Percentiles rank a stretch among this genome's conserved stretches.
These are phyloP conservation scores for Russula olivacea DNA, from an alignment of 768 basidiomycete species.

Conservation along the genomic window DNA sequence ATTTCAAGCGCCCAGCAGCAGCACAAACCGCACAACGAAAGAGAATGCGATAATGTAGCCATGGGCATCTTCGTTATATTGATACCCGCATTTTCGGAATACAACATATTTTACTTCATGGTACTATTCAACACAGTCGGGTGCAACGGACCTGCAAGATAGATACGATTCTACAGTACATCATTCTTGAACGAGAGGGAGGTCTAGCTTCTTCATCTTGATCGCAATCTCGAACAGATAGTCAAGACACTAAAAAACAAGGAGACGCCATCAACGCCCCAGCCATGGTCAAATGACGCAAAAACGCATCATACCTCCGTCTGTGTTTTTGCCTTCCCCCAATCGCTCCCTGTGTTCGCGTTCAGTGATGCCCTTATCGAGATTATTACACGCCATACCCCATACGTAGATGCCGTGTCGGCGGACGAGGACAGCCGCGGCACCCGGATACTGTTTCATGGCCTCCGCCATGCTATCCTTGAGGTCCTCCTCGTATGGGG, in stretches of 20 bases:
- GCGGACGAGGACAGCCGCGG: constrained; percentile 70
- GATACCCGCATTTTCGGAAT: not conserved
- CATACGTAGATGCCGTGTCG: constrained; percentile 82
- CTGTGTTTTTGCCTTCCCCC: constrained; percentile 88
- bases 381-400: constrained; percentile 44
- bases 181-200: constrained; percentile 42
- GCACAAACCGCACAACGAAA: too few species aligned
- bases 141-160: not conserved
- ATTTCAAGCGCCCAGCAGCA: not conserved
- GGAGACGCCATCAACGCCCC: not conserved
- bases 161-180: not conserved
- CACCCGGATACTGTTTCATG: constrained; percentile 73
- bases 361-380: not conserved
- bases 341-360: constrained; percentile 46
- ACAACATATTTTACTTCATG: not conserved
- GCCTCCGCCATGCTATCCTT: constrained; percentile 85
- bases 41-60: too few species aligned
- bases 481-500: constrained; percentile 84
- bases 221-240: constrained; percentile 87
- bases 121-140: too few species aligned
- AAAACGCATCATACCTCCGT: constrained; percentile 49
- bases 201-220: constrained; percentile 65
- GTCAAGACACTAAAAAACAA: constrained; percentile 60
- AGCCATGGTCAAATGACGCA: not conserved
- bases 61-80: not conserved